Evolutionary conservation across 208 protist species (phyloP).

Genomic region (Porcisia hertigi): DNA sequence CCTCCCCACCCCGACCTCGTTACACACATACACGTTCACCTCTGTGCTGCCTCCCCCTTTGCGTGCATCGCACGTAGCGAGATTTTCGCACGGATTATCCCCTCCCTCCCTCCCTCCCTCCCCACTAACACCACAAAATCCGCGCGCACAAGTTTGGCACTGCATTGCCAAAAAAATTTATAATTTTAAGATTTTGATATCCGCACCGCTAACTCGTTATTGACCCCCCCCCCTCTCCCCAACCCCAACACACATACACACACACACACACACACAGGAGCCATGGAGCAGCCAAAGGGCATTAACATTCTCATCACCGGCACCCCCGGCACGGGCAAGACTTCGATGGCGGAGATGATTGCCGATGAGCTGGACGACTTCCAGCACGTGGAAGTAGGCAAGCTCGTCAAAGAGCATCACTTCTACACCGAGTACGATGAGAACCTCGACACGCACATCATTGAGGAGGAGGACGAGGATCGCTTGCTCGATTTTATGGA

Average conservation of each 20-base stretch:
- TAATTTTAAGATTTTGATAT: neutral
- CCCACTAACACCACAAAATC: neutral
- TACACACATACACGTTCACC: too few species aligned
- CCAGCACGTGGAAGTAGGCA: conserved; percentile 88
- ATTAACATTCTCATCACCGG: conserved; percentile 95
- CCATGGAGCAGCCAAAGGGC: conserved; percentile 69
- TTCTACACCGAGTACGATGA: conserved; percentile 93
- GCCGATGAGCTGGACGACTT: conserved; percentile 70
- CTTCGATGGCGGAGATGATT: conserved; percentile 85
- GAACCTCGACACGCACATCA: conserved; percentile 91
- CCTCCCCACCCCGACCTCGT: neutral
- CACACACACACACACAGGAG: neutral
- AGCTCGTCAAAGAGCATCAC: conserved; percentile 91
- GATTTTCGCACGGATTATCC: neutral
- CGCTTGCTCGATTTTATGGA: conserved; percentile 95
- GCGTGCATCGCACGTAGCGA: neutral
- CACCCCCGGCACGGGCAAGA: conserved; percentile 97
- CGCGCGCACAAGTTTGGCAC: neutral
- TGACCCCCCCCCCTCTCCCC: too few species aligned
- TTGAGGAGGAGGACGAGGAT: conserved; percentile 95
- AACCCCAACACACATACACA: too few species aligned
- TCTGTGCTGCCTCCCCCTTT: neutral
- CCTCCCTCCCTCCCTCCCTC: too few species aligned
- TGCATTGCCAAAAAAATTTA: neutral
- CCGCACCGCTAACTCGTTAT: neutral